Conservation (phyloP, 768 basidiomycete genomes). For the Sutorius australiensis region DNA sequence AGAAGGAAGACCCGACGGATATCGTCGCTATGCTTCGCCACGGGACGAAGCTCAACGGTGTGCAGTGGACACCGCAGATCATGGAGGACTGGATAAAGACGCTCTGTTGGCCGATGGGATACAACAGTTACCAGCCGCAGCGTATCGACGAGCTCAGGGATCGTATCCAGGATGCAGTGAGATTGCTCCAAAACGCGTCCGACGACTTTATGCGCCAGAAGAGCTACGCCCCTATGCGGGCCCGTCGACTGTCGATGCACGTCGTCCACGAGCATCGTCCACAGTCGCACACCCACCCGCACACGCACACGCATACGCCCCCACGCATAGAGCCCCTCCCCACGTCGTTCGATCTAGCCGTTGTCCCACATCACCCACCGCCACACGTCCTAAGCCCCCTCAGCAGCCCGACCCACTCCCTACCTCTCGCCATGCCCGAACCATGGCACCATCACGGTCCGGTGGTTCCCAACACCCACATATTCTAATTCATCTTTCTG, state of each 20-base stretch:
- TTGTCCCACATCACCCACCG: not conserved
- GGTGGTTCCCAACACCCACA: not conserved
- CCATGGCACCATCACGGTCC: constrained; percentile 16
- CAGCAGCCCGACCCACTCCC: constrained; percentile 3
- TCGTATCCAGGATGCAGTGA: constrained; percentile 54
- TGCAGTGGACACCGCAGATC: constrained; percentile 50
- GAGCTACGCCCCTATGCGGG: not conserved
- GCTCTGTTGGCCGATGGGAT: constrained; percentile 64
- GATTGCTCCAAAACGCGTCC: constrained; percentile 16
- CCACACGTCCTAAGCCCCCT: constrained; percentile 9
- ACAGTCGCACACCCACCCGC: not conserved
- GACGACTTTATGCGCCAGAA: constrained; percentile 13
- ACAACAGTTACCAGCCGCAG: constrained; percentile 42
- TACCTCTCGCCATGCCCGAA: constrained; percentile 22
- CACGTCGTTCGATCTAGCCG: constrained; percentile 2
- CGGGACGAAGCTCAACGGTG: constrained; percentile 48
- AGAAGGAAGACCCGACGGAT: constrained; percentile 58
- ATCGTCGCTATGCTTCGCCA: constrained; percentile 66
- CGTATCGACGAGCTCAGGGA: constrained; percentile 44
- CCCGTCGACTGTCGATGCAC: constrained; percentile 11
- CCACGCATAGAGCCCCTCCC: not conserved
- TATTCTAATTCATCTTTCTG: constrained; percentile 16
- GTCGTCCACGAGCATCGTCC: not conserved
- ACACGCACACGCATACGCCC: not conserved
- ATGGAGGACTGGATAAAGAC: constrained; percentile 57